phyloP scores from a whole-genome alignment of 1,284 basidiomycete genomes.

The Malassezia globosa region DNA sequence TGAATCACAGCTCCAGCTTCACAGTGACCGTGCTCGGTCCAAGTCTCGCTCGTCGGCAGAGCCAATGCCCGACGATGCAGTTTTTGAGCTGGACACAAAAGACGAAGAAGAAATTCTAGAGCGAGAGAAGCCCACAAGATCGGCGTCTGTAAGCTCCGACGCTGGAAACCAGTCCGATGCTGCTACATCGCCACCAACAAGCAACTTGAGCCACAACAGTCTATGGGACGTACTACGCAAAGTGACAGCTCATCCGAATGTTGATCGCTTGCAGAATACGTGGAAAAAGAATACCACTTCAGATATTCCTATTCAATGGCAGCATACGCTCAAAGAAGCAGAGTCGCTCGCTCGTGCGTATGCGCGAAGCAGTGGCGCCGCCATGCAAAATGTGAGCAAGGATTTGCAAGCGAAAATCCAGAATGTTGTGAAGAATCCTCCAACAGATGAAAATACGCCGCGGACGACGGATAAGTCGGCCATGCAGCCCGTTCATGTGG shows the following conservation, averaged over 20 bases:
- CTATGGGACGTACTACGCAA: conserved; percentile 8
- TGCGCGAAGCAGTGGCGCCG: conserved; percentile 10
- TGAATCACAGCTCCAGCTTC: conserved; percentile 31
- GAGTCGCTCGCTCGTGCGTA: conserved; percentile 8
- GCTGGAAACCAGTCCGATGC: no score
- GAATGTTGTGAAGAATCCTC: background rate
- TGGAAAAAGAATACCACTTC: background rate
- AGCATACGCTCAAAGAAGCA: conserved; percentile 12
- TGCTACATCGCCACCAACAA: background rate
- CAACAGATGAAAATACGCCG: background rate
- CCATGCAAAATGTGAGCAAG: conserved; percentile 15
- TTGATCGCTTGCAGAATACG: conserved; percentile 8
- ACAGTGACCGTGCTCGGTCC: conserved; percentile 28
- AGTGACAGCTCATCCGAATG: conserved; percentile 9
- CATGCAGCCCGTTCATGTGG: background rate
- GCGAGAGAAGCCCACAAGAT: background rate
- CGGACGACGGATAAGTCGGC: background rate
- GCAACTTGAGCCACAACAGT: background rate
- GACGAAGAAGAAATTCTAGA: background rate
- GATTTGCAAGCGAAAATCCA: conserved; percentile 19
- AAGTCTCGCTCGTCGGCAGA: conserved; percentile 10
- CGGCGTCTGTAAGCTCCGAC: no score
- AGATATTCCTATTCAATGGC: background rate
- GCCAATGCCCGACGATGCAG: background rate
- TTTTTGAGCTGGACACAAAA: conserved; percentile 4